Evolutionary conservation across 176 grass and related monocot species (phyloP).

Genomic region (Microstegium vimineum): DNA sequence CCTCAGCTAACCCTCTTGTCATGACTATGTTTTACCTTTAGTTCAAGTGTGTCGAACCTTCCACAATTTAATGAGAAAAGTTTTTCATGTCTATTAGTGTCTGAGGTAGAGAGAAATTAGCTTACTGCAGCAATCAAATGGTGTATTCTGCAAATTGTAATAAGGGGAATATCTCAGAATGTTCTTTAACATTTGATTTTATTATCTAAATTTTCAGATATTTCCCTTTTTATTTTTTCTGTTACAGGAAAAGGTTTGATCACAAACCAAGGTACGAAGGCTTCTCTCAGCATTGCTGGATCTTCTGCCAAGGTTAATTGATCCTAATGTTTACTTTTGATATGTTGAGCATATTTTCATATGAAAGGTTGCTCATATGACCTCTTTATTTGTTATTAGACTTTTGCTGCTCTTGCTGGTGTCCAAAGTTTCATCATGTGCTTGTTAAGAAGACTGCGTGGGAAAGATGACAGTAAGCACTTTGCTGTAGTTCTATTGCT

Average conservation of each 20-base stretch:
- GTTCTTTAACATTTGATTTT: neutral
- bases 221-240: neutral
- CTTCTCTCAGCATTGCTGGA: constrained; percentile 65
- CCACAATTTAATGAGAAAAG: neutral
- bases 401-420: constrained; percentile 83
- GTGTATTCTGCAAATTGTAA: neutral
- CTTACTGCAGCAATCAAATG: neutral
- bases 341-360: constrained; percentile 1
- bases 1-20: neutral
- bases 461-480: constrained; percentile 76
- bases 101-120: neutral
- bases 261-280: constrained; percentile 66
- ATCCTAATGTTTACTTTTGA: neutral
- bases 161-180: neutral
- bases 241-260: constrained; percentile 77
- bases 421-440: constrained; percentile 90
- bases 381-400: constrained; percentile 38
- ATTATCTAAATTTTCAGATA: constrained; percentile 5
- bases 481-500: neutral
- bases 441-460: constrained; percentile 71
- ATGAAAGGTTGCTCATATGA: neutral
- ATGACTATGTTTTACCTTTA: neutral
- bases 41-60: neutral
- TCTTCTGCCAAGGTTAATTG: constrained; percentile 80
- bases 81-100: neutral